A percentile compares a stretch with the other conserved stretches of the same genome.
phyloP scores from a whole-genome alignment of 2,329 filamentous ascomycete species.

The Pestalotiopsis sp. region DNA sequence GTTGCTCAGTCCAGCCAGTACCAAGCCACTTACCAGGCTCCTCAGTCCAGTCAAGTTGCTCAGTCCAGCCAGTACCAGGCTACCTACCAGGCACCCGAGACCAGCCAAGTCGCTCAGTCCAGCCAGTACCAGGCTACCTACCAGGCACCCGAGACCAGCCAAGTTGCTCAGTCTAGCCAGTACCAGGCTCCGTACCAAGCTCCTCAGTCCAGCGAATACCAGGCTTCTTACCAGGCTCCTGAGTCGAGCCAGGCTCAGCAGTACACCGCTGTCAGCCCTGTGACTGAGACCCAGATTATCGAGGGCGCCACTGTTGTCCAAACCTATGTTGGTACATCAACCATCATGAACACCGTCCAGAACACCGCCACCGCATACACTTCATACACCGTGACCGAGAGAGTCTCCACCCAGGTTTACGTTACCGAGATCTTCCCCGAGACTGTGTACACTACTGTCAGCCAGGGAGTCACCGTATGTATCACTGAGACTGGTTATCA shows the following conservation, averaged over 20 bases:
- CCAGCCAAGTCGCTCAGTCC: neutral
- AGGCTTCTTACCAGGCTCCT: neutral
- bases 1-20: too few relatives aligned
- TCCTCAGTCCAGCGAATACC: neutral
- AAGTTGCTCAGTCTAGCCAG: neutral
- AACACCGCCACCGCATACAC: constrained; percentile 35
- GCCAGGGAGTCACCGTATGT: constrained; percentile 41
- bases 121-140: neutral
- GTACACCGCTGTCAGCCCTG: constrained; percentile 41
- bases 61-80: neutral
- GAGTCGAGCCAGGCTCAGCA: neutral
- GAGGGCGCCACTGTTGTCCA: constrained; percentile 42
- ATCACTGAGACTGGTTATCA: constrained; percentile 46
- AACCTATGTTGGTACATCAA: constrained; percentile 42
- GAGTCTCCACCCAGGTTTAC: constrained; percentile 32
- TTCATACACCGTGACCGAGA: constrained; percentile 33
- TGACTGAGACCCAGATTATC: constrained; percentile 47
- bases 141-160: neutral
- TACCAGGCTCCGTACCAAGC: neutral
- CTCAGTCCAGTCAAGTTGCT: neutral
- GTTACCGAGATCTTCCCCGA: constrained; percentile 42
- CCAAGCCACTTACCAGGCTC: constrained; percentile 17
- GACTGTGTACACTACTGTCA: constrained; percentile 45
- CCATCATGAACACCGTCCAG: constrained; percentile 32
- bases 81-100: neutral